phyloP scores from a whole-genome alignment of 768 basidiomycete species.

The Mrakia gelida region DNA sequence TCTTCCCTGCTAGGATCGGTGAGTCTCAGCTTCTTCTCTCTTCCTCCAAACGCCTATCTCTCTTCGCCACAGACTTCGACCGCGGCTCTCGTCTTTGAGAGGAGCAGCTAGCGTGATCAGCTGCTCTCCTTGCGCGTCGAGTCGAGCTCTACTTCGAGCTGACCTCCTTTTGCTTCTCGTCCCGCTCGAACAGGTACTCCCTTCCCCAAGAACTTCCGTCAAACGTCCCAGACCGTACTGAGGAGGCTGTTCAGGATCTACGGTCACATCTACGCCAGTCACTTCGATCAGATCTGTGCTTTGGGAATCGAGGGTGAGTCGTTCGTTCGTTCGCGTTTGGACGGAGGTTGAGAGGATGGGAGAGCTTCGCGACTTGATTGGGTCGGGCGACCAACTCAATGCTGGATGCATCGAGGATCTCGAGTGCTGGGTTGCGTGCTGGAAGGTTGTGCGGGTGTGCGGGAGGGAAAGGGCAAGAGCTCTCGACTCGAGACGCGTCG shows the following conservation, averaged over 20 bases:
- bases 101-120: neutral
- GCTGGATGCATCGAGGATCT: no score
- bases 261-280: conserved; percentile 97
- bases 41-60: no score
- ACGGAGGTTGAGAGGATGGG: no score
- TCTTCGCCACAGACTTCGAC: neutral
- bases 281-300: conserved; percentile 98
- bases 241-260: conserved; percentile 93
- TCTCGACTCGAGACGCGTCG: neutral
- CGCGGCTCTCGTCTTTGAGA: neutral
- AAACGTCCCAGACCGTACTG: conserved; percentile 85
- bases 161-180: neutral
- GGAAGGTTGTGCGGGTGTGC: no score
- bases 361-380: no score
- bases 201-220: conserved; percentile 83
- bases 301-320: conserved; percentile 86
- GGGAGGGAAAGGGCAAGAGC: no score
- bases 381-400: no score
- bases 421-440: no score
- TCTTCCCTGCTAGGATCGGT: conserved; percentile 97
- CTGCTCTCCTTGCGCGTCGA: neutral
- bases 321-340: neutral
- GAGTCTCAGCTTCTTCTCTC: conserved; percentile 26
- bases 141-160: neutral
- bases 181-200: conserved; percentile 60